Conservation (phyloP, 306 rosid genomes). For the Boehmeria nivea region DNA sequence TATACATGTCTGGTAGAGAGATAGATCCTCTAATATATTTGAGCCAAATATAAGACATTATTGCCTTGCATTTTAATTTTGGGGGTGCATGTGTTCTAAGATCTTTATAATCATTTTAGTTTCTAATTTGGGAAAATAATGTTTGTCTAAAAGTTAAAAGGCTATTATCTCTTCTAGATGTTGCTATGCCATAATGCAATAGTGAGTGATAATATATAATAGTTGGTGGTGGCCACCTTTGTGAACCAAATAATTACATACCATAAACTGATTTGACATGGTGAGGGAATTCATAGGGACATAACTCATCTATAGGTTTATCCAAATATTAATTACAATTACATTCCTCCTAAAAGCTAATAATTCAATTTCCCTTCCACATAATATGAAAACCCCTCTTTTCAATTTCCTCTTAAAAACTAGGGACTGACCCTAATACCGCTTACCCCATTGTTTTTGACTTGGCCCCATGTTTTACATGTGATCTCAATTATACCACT, state of each 20-base stretch:
- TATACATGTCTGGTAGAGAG: no score
- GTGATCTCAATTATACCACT: neutral
- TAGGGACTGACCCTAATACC: slow-evolving; percentile 7
- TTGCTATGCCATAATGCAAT: neutral
- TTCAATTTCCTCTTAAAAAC: slow-evolving; percentile 22
- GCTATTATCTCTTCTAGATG: neutral
- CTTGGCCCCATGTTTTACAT: neutral
- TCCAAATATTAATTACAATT: neutral
- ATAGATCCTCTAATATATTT: no score
- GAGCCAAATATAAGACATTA: no score
- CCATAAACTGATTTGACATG: slow-evolving; percentile 10
- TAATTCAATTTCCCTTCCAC: neutral
- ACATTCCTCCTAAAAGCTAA: slow-evolving; percentile 2
- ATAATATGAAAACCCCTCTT: neutral
- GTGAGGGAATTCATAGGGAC: slow-evolving; percentile 19
- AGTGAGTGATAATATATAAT: neutral
- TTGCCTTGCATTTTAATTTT: no score
- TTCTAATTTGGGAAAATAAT: neutral
- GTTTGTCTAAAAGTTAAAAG: neutral
- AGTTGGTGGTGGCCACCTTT: slow-evolving; percentile 5
- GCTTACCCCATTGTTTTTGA: slow-evolving; percentile 28
- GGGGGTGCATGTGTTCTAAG: neutral
- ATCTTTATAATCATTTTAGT: neutral
- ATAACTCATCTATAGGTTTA: slow-evolving; percentile 1
- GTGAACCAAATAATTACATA: slow-evolving; percentile 12